Percentiles rank a stretch among this genome's conserved stretches.
phyloP scores from a whole-genome alignment of 768 basidiomycete genomes.

The Leucogyrophana mollusca region DNA sequence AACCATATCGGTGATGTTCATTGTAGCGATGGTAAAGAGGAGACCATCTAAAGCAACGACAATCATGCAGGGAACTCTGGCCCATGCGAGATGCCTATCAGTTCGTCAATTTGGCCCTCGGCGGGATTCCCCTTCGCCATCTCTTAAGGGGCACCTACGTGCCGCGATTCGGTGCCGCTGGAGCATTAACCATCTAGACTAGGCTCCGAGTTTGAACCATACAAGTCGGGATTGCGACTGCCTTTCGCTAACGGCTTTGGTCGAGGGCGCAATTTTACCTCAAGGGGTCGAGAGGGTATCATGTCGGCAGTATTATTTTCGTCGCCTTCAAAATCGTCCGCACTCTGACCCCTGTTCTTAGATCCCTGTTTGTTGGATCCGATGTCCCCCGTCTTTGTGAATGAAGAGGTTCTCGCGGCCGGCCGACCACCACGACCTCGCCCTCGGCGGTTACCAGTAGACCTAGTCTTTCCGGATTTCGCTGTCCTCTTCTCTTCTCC shows the following conservation, averaged over 20 bases:
- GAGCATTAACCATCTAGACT: too few relatives aligned
- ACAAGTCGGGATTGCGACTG: too few relatives aligned
- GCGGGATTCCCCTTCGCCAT: too few relatives aligned
- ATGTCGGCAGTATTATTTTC: constrained; percentile 2
- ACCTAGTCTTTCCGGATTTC: constrained; percentile 3
- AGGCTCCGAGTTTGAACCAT: too few relatives aligned
- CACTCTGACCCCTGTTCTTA: constrained; percentile 19
- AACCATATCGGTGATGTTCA: too few relatives aligned
- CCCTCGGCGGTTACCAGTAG: constrained; percentile 3
- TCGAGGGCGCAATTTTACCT: constrained; percentile 39
- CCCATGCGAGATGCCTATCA: too few relatives aligned
- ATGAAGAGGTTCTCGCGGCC: neutral
- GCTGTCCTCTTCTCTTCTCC: neutral
- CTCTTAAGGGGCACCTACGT: too few relatives aligned
- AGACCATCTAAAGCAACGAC: too few relatives aligned
- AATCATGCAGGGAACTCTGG: too few relatives aligned
- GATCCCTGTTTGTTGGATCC: constrained; percentile 9
- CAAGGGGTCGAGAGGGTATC: constrained; percentile 20
- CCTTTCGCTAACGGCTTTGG: constrained; percentile 30
- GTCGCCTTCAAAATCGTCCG: constrained; percentile 9
- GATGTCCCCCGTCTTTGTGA: neutral
- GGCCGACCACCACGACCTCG: neutral
- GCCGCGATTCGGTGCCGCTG: too few relatives aligned
- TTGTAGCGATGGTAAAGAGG: too few relatives aligned
- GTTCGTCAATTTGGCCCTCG: too few relatives aligned